phyloP scores from a whole-genome alignment of 1,284 basidiomycete genomes.

The Ganoderma sinense region DNA sequence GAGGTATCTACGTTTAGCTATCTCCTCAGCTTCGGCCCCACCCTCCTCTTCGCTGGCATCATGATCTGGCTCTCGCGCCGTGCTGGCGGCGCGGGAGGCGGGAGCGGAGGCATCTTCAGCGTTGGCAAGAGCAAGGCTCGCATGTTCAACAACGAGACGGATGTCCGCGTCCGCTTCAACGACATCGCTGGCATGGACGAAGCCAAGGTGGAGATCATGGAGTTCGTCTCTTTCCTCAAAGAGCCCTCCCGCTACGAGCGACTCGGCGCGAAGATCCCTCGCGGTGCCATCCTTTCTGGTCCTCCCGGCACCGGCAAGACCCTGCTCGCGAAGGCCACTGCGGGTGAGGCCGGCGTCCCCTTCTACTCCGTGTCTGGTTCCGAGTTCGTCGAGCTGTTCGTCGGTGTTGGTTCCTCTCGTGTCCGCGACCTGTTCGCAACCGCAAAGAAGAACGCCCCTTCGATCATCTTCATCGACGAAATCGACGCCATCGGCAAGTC shows the following conservation, averaged over 20 bases:
- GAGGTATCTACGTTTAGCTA: constrained; percentile 89
- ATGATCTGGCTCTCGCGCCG: constrained; percentile 91
- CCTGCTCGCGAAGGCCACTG: constrained; percentile 96
- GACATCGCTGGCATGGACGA: constrained; percentile 99
- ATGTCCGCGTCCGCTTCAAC: constrained; percentile 93
- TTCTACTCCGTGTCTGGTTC: constrained; percentile 99
- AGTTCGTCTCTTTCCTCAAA: constrained; percentile 99
- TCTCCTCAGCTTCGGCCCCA: constrained; percentile 93
- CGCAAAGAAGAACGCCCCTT: constrained; percentile 97
- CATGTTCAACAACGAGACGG: constrained; percentile 97
- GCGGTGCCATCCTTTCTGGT: constrained; percentile 97
- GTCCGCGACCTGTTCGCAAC: constrained; percentile 98
- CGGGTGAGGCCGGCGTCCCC: constrained; percentile 96
- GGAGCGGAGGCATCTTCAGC: constrained; percentile 93
- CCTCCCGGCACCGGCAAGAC: constrained; percentile 99
- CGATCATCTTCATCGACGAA: constrained; percentile 98
- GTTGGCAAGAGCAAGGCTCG: constrained; percentile 97
- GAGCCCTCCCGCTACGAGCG: constrained; percentile 95
- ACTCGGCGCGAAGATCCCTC: constrained; percentile 98
- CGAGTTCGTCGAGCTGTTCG: constrained; percentile 99
- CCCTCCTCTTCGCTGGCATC: constrained; percentile 89
- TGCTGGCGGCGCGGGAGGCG: constrained; percentile 70
- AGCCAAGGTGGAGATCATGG: constrained; percentile 99
- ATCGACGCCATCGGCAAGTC: constrained; percentile 99
- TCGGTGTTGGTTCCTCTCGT: constrained; percentile 97